Conservation (phyloP, 2,329 filamentous ascomycete species). For the Tympanopsis confertula region DNA sequence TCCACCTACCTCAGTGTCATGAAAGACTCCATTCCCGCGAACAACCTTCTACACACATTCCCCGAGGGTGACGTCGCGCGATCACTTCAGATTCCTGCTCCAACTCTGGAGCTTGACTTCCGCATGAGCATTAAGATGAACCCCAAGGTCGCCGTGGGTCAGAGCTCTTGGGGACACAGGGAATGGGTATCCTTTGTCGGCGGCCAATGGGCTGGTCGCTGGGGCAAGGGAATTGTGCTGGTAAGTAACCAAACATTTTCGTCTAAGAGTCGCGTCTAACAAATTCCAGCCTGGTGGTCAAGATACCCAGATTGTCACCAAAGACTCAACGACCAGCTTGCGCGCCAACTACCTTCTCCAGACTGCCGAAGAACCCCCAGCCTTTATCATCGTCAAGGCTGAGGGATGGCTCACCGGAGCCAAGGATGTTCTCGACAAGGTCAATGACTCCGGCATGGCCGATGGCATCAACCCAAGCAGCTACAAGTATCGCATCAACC, state of each 20-base stretch:
- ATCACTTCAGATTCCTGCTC: slow-evolving; percentile 30
- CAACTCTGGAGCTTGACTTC: slow-evolving; percentile 35
- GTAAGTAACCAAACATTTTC: slow-evolving; percentile 15
- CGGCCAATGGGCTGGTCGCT: slow-evolving; percentile 37
- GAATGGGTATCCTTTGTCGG: slow-evolving; percentile 37
- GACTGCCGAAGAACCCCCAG: slow-evolving; percentile 34
- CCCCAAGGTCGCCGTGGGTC: slow-evolving; percentile 31
- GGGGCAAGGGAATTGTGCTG: slow-evolving; percentile 36
- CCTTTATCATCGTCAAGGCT: slow-evolving; percentile 31
- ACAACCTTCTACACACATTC: slow-evolving; percentile 35
- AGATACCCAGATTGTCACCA: slow-evolving; percentile 33
- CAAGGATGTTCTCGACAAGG: slow-evolving; percentile 33
- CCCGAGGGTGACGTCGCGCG: slow-evolving; percentile 33
- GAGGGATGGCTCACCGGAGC: slow-evolving; percentile 33
- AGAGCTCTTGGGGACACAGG: slow-evolving; percentile 31
- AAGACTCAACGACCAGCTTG: slow-evolving; percentile 30
- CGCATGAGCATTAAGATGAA: slow-evolving; percentile 39
- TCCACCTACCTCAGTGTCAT: slow-evolving; percentile 35
- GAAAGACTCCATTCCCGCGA: slow-evolving; percentile 37
- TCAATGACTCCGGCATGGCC: slow-evolving; percentile 26
- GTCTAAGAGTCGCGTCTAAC: slow-evolving; percentile 1
- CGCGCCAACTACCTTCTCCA: slow-evolving; percentile 32
- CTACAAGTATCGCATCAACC: slow-evolving; percentile 32
- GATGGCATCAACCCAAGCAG: slow-evolving; percentile 32
- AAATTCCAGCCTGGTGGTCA: slow-evolving; percentile 29